Percentiles rank a stretch among this genome's conserved stretches.
Conservation (phyloP, 2,329 filamentous ascomycete species). For the Paraphaeosphaeria minitans region DNA sequence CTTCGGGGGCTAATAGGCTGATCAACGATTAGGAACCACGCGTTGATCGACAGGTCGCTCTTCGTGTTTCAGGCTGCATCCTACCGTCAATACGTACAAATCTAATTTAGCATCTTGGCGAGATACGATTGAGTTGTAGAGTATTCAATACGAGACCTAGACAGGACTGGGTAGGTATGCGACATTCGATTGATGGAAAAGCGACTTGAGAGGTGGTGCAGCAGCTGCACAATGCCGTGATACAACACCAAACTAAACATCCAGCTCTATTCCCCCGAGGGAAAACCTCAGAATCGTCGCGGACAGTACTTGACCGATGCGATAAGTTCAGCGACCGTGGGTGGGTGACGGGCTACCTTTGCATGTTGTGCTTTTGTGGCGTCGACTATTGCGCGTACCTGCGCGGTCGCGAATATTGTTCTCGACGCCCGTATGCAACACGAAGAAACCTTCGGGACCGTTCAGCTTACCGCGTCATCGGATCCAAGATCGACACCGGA, state of each 20-base stretch:
- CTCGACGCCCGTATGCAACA: not conserved
- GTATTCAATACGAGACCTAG: not conserved
- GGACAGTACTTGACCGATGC: not conserved
- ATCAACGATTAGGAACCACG: not conserved
- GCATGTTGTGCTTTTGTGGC: not conserved
- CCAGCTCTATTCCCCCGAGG: not conserved
- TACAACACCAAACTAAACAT: not conserved
- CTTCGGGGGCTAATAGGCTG: constrained; percentile 3
- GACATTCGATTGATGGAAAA: not conserved
- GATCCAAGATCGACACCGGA: not conserved
- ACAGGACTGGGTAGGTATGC: not conserved
- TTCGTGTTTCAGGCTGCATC: constrained; percentile 2
- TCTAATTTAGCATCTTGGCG: constrained; percentile 3
- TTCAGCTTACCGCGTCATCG: not conserved
- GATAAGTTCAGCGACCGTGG: not conserved
- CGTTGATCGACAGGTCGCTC: constrained; percentile 1
- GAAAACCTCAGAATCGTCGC: not conserved
- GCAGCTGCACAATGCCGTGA: not conserved
- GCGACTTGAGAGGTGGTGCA: not conserved
- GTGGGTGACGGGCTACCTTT: not conserved
- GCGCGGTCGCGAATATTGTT: not conserved
- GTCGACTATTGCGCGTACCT: constrained; percentile 8
- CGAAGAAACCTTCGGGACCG: not conserved
- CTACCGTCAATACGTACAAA: not conserved
- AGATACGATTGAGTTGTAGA: not conserved